Percentiles rank a stretch among this genome's conserved stretches.
These are phyloP conservation scores for Rubia yunnanensis DNA, from an alignment of 257 asterid species.

Conservation along the genomic window DNA sequence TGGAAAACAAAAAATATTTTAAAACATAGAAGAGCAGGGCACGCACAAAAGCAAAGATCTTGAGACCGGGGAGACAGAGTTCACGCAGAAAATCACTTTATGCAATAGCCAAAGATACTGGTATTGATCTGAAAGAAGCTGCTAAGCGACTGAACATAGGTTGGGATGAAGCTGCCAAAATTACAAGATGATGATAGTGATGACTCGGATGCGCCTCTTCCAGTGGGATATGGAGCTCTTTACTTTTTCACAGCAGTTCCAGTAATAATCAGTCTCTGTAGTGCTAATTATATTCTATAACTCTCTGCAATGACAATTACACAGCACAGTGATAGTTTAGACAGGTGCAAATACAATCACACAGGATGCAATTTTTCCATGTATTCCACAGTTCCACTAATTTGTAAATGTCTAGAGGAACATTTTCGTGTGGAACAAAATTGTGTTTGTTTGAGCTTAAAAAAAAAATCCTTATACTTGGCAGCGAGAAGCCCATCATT, in stretches of 20 bases:
- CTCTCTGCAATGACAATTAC: constrained; percentile 51
- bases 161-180: constrained; percentile 95
- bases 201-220: constrained; percentile 68
- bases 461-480: too few relatives aligned
- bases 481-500: too few relatives aligned
- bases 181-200: constrained; percentile 43
- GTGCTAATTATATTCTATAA: constrained; percentile 76
- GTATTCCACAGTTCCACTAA: too few relatives aligned
- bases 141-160: constrained; percentile 81
- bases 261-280: constrained; percentile 61
- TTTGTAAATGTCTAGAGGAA: background rate
- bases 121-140: constrained; percentile 72
- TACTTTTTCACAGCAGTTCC: constrained; percentile 86
- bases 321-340: background rate
- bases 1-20: too few relatives aligned
- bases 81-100: constrained; percentile 59
- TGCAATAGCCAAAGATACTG: constrained; percentile 80
- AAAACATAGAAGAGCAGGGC: too few relatives aligned
- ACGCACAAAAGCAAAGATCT: too few relatives aligned
- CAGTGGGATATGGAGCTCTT: constrained; percentile 86
- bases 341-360: background rate
- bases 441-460: background rate
- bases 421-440: background rate
- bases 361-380: background rate
- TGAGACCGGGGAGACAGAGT: too few relatives aligned